Evolutionary conservation across 2,329 filamentous ascomycete species (phyloP).

Genomic region (Penicillium occitanis): DNA sequence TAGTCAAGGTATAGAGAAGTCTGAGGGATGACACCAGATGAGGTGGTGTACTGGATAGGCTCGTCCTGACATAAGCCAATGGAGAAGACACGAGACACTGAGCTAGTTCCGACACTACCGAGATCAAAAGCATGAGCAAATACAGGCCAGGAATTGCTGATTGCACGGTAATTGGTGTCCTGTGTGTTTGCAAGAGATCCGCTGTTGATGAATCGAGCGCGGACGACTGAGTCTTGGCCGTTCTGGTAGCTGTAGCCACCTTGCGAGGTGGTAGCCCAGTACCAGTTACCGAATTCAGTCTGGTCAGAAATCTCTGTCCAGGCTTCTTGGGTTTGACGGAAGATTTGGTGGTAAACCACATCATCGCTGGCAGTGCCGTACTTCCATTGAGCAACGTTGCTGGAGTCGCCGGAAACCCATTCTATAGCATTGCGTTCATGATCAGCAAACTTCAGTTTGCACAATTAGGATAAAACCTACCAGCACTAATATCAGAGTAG

Average conservation of each 20-base stretch:
- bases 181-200: slow-evolving; percentile 48
- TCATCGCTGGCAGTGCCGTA: slow-evolving; percentile 50
- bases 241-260: slow-evolving; percentile 48
- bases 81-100: slow-evolving; percentile 42
- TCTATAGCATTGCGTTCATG: slow-evolving; percentile 48
- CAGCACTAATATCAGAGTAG: slow-evolving; percentile 70
- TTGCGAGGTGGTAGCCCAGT: slow-evolving; percentile 50
- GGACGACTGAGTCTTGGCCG: slow-evolving; percentile 49
- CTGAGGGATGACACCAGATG: slow-evolving; percentile 37
- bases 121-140: slow-evolving; percentile 55
- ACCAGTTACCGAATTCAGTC: slow-evolving; percentile 56
- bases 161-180: slow-evolving; percentile 52
- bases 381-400: slow-evolving; percentile 61
- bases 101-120: slow-evolving; percentile 41
- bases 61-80: slow-evolving; percentile 52
- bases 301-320: slow-evolving; percentile 52
- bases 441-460: not conserved
- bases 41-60: slow-evolving; percentile 51
- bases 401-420: slow-evolving; percentile 66
- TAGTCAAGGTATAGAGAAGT: slow-evolving; percentile 53
- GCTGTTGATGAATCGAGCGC: slow-evolving; percentile 45
- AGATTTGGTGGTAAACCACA: slow-evolving; percentile 62
- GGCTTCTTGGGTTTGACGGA: slow-evolving; percentile 47
- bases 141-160: slow-evolving; percentile 52
- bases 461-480: slow-evolving; percentile 42